These are phyloP conservation scores for Aspergillus felis DNA, from an alignment of 2,329 filamentous ascomycete species.

Conservation along the genomic window DNA sequence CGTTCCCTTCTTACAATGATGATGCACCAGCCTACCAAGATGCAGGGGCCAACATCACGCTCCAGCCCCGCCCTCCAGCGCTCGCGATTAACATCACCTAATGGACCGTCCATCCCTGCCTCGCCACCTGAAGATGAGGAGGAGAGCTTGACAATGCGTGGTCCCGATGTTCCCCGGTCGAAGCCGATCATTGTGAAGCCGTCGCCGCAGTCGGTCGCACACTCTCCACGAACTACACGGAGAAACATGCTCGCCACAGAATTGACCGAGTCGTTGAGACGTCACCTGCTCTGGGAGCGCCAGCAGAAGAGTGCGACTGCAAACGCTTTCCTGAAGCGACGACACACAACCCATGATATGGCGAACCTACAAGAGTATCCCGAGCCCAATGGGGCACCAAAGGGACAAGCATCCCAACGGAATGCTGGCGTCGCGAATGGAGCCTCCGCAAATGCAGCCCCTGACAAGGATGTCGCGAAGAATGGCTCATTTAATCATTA, in stretches of 20 bases:
- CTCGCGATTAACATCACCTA: conserved; percentile 64
- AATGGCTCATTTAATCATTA: conserved; percentile 80
- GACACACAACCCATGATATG: conserved; percentile 87
- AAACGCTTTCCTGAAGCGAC: conserved; percentile 81
- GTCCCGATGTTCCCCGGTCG: conserved; percentile 63
- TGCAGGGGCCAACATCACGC: conserved; percentile 57
- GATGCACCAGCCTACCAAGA: conserved; percentile 76
- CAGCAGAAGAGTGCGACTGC: conserved; percentile 89
- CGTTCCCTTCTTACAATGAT: conserved; percentile 86
- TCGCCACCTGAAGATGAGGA: conserved; percentile 57
- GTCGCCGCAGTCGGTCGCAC: conserved; percentile 65
- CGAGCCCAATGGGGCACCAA: conserved; percentile 56
- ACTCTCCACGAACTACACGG: conserved; percentile 87
- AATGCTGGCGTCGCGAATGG: conserved; percentile 18
- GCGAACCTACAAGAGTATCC: conserved; percentile 82
- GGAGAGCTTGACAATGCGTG: conserved; percentile 60
- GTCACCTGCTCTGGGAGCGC: conserved; percentile 90
- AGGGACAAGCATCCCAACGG: conserved; percentile 16
- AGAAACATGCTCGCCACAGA: conserved; percentile 95
- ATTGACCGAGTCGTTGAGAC: conserved; percentile 85
- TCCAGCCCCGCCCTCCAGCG: conserved; percentile 44
- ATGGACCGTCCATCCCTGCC: conserved; percentile 60
- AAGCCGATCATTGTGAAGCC: conserved; percentile 77
- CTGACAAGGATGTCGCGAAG: conserved; percentile 58
- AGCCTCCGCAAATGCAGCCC: conserved; percentile 35